phyloP scores from a whole-genome alignment of 2,329 filamentous ascomycete genomes.

The Aspergillus ustus region DNA sequence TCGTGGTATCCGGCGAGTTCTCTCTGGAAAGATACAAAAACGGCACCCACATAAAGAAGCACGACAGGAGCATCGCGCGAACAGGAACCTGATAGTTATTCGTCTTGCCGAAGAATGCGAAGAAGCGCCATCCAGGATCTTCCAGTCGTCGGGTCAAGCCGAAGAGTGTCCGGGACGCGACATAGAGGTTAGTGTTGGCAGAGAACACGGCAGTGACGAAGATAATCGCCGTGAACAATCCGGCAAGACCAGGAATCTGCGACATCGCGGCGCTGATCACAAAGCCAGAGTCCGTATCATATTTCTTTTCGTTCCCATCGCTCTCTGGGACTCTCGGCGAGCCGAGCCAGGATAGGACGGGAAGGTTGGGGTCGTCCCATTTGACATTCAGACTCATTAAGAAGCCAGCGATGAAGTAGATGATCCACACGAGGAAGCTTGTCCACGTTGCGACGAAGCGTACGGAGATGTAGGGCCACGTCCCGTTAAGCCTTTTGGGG shows the following conservation, averaged over 20 bases:
- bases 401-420: constrained; percentile 33
- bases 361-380: constrained; percentile 28
- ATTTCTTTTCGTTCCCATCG: not conserved
- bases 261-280: constrained; percentile 30
- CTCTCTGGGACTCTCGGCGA: not conserved
- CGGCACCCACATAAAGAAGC: constrained; percentile 50
- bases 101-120: constrained; percentile 34
- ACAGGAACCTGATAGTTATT: constrained; percentile 39
- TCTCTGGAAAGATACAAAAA: constrained; percentile 41
- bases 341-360: constrained; percentile 25
- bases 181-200: constrained; percentile 41
- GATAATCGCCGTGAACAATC: constrained; percentile 35
- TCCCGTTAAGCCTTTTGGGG: not conserved
- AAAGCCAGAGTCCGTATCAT: constrained; percentile 26
- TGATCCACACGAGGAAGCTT: constrained; percentile 30
- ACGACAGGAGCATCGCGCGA: constrained; percentile 45
- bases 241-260: constrained; percentile 24
- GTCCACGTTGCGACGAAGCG: constrained; percentile 38
- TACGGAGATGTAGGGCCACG: constrained; percentile 24
- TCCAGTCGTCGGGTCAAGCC: constrained; percentile 29
- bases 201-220: constrained; percentile 37
- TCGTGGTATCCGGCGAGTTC: constrained; percentile 19
- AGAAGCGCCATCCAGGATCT: constrained; percentile 20
- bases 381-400: constrained; percentile 33
- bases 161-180: constrained; percentile 40